Evolutionary conservation across 2,329 filamentous ascomycete species (phyloP), one percentile per base, ranked within the genome.

Genomic region (Verticillium zaregamsianum): DNA sequence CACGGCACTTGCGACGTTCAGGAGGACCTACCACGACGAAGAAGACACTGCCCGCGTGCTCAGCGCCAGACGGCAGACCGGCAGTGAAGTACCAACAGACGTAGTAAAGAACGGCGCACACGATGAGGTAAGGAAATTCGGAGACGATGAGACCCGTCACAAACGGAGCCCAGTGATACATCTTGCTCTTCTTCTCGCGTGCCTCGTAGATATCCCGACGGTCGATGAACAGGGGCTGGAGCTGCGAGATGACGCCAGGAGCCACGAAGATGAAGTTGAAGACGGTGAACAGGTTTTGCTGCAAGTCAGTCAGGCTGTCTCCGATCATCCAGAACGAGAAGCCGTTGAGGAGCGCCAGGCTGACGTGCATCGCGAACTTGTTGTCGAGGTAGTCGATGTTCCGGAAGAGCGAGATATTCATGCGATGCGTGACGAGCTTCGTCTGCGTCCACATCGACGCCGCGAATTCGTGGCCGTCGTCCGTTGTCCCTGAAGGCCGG

Each of bases 251-350:
- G 60, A 77, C 77, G 12, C 79, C 80, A 0, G 80, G 80, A 0
- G 80, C 80, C 8, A 82, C 79, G 66, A 82, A 82, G 40, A 83
- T 79, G 65, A 83, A 83, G 61, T 82, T 82, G 72, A 83, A 83
- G 35, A 83, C 73, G 3, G 79, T 76, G 65, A 83, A 81, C 8
- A 58, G 57, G 20, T 49, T 58, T 15, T 67, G 62, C 55, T 71
- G 80, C 8, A 82, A 64, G 25, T 75, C 76, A 25, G 72, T 76
- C 0, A 77, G 72, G 0, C 72, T 73, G 40, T 78, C 62, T 0
- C 77, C 78, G 57, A 82, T 77, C 65, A 75, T 78, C 79, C 79
- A 82, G 66, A 82, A 82, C 0, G 78, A 78, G 63, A 82, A 82
- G 0, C 79, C 80, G 57, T 76, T 79, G 70, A 82, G 81, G 2